Conservation (phyloP, 768 basidiomycete species). For the Boletus bicolor region DNA sequence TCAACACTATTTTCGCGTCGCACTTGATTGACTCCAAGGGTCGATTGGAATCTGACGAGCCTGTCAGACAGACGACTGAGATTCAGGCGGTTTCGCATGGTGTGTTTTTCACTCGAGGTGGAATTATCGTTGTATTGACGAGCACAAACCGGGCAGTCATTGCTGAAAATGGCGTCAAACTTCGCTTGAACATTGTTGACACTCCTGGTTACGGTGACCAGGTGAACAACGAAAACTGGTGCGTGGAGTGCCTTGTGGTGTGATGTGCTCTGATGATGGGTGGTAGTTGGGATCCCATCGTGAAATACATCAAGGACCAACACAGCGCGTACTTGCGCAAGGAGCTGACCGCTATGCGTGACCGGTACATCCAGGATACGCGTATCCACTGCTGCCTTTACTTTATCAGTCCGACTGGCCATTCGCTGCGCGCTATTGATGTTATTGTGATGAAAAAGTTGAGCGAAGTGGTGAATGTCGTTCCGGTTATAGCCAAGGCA, state of each 20-base stretch:
- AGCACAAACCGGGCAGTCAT: conserved; percentile 57
- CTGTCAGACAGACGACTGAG: conserved; percentile 93
- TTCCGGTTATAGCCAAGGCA: conserved; percentile 98
- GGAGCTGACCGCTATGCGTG: conserved; percentile 97
- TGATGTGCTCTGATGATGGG: neutral
- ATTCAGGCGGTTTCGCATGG: conserved; percentile 95
- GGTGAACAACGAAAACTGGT: conserved; percentile 99
- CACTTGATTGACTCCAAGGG: conserved; percentile 99
- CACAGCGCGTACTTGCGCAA: conserved; percentile 98
- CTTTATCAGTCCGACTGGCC: conserved; percentile 99
- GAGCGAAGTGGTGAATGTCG: conserved; percentile 97
- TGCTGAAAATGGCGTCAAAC: conserved; percentile 91
- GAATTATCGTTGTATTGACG: conserved; percentile 9
- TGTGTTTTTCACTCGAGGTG: conserved; percentile 37
- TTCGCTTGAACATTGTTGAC: conserved; percentile 96
- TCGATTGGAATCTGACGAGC: conserved; percentile 80
- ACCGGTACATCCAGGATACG: conserved; percentile 97
- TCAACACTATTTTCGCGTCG: conserved; percentile 99
- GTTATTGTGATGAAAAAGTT: conserved; percentile 99
- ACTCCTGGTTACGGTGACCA: conserved; percentile 99
- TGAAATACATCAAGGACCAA: conserved; percentile 99
- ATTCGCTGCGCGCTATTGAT: conserved; percentile 93
- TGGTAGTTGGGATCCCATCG: conserved; percentile 95
- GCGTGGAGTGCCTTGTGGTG: conserved; percentile 25
- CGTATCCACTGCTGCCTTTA: conserved; percentile 97